These are phyloP conservation scores for Tricholoma furcatifolium DNA, from an alignment of 768 basidiomycete genomes.

Conservation along the genomic window DNA sequence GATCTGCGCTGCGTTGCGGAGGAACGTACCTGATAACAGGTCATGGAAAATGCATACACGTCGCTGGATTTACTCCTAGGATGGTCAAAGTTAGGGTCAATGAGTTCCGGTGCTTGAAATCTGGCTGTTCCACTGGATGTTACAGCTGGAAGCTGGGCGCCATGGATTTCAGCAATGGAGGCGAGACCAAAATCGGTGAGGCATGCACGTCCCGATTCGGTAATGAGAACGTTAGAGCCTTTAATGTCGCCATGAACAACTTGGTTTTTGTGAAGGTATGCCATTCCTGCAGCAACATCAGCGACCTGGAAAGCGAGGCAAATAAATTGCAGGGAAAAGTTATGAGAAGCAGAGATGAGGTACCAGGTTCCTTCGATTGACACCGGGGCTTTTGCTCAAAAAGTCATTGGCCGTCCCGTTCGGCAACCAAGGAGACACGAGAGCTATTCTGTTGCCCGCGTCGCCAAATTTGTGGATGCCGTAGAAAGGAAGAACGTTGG, in stretches of 20 bases:
- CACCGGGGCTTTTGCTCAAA: not conserved
- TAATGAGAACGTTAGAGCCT: constrained; percentile 25
- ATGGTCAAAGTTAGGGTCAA: constrained; percentile 14
- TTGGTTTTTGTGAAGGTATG: constrained; percentile 30
- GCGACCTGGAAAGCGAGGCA: constrained; percentile 15
- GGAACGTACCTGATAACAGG: not conserved
- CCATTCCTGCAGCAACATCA: constrained; percentile 29
- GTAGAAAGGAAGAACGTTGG: constrained; percentile 33
- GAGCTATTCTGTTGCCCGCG: constrained; percentile 21
- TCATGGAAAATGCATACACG: not conserved
- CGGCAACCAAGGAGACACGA: constrained; percentile 38
- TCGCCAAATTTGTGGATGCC: constrained; percentile 31
- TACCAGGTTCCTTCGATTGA: constrained; percentile 9
- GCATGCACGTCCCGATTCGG: constrained; percentile 29
- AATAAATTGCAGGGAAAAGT: not conserved
- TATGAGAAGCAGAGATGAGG: too few species aligned
- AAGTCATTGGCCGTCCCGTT: constrained; percentile 30
- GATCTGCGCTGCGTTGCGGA: not conserved
- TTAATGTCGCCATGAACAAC: constrained; percentile 46
- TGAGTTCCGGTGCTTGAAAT: constrained; percentile 34
- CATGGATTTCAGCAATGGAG: constrained; percentile 17
- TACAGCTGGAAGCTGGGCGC: constrained; percentile 11
- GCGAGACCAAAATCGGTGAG: constrained; percentile 49
- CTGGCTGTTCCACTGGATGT: constrained; percentile 25
- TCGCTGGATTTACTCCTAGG: not conserved